Conservation (phyloP, 1,284 basidiomycete genomes). For the Clitocybe nebularis region DNA sequence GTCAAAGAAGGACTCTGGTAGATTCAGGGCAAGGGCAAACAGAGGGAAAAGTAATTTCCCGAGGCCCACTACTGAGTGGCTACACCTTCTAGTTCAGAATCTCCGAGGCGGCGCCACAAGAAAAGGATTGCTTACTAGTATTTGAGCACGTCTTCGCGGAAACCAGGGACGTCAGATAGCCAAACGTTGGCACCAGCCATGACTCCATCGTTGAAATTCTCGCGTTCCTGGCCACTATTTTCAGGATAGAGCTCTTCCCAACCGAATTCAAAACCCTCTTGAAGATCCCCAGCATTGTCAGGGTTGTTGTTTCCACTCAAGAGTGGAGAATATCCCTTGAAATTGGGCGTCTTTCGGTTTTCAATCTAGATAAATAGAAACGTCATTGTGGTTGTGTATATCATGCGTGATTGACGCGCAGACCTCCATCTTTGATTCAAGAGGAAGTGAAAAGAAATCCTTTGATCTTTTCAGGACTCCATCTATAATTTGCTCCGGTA, state of each 20-base stretch:
- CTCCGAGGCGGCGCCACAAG: neutral
- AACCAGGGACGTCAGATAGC: conserved; percentile 50
- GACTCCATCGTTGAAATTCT: conserved; percentile 33
- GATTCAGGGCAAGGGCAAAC: conserved; percentile 77
- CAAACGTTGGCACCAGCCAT: conserved; percentile 66
- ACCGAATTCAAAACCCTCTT: conserved; percentile 82
- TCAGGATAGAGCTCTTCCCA: conserved; percentile 47
- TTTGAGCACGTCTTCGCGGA: conserved; percentile 46
- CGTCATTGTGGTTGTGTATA: conserved; percentile 6
- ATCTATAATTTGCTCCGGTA: conserved; percentile 46
- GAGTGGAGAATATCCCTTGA: conserved; percentile 70
- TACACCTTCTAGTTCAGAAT: conserved; percentile 14
- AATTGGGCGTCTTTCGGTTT: conserved; percentile 61
- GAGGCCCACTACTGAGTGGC: conserved; percentile 43
- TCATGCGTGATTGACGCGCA: conserved; percentile 1
- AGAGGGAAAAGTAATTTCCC: conserved; percentile 77
- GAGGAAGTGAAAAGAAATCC: conserved; percentile 58
- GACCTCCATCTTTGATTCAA: conserved; percentile 59
- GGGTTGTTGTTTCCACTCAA: conserved; percentile 62
- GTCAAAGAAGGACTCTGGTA: conserved; percentile 74
- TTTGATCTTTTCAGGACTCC: conserved; percentile 45
- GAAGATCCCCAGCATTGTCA: conserved; percentile 65
- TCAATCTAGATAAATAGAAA: conserved; percentile 46
- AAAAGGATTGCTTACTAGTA: conserved; percentile 51
- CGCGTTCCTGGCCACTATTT: conserved; percentile 27